These are phyloP conservation scores for Gossypium stocksii DNA, from an alignment of 345 rosid species.

Conservation along the genomic window DNA sequence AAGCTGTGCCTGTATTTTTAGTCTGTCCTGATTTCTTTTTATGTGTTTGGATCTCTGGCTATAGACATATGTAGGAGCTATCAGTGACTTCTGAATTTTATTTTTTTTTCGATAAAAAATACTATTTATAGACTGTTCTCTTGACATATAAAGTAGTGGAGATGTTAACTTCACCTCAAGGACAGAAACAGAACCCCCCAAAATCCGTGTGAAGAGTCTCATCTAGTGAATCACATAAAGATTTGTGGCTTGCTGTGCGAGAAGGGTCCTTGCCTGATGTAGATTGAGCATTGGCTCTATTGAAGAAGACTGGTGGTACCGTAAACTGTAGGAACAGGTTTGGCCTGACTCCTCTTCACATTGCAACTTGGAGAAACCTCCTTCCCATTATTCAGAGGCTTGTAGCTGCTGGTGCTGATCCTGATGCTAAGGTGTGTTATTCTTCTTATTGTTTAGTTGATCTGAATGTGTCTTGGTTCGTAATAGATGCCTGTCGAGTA, in stretches of 20 bases:
- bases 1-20: slow-evolving; percentile 12
- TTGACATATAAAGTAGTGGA: slow-evolving; percentile 37
- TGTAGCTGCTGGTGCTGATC: slow-evolving; percentile 91
- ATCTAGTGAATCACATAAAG: slow-evolving; percentile 43
- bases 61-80: slow-evolving; percentile 11
- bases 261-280: slow-evolving; percentile 86
- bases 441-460: slow-evolving; percentile 13
- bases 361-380: slow-evolving; percentile 92
- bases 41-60: slow-evolving; percentile 10
- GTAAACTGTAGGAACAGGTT: slow-evolving; percentile 59
- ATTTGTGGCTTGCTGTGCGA: slow-evolving; percentile 68
- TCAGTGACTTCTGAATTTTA: background rate
- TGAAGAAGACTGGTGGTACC: slow-evolving; percentile 82
- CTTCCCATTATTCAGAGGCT: slow-evolving; percentile 84
- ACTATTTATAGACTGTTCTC: slow-evolving; percentile 11
- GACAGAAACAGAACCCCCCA: slow-evolving; percentile 49
- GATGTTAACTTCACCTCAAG: slow-evolving; percentile 51
- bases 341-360: slow-evolving; percentile 88
- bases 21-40: slow-evolving; percentile 8
- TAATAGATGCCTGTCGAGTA: background rate
- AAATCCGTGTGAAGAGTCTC: slow-evolving; percentile 42
- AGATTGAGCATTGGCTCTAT: slow-evolving; percentile 51
- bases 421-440: slow-evolving; percentile 87
- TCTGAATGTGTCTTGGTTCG: background rate
- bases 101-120: background rate